Percentiles rank a stretch among this genome's conserved stretches.
Conservation (phyloP, 75 land plant genomes). For the Isoetes taiwanensis region DNA sequence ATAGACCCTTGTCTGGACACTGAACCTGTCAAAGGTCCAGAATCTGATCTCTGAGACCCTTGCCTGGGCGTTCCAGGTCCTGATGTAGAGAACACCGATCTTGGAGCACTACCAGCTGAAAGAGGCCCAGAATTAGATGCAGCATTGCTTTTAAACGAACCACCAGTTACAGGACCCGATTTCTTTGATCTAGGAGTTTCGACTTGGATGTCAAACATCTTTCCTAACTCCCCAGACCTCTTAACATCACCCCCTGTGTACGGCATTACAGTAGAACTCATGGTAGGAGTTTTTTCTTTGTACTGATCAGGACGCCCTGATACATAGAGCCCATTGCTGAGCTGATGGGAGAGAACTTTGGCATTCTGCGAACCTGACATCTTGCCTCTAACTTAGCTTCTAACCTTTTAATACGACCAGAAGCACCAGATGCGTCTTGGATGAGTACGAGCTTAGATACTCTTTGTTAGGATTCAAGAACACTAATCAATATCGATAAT, state of each 20-base stretch:
- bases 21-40: constrained; percentile 1
- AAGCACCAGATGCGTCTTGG: too few species aligned
- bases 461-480: too few species aligned
- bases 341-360: constrained; percentile 57
- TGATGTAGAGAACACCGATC: background rate
- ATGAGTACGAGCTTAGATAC: too few species aligned
- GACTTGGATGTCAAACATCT: constrained; percentile 53
- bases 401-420: too few species aligned
- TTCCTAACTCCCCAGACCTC: constrained; percentile 62
- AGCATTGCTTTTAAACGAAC: constrained; percentile 26
- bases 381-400: too few species aligned
- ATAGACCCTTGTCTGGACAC: background rate
- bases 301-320: constrained; percentile 63
- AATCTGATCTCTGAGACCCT: background rate
- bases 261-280: constrained; percentile 42
- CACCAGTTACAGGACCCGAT: constrained; percentile 8
- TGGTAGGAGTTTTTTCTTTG: constrained; percentile 45
- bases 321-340: constrained; percentile 70
- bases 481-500: too few species aligned
- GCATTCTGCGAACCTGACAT: too few species aligned
- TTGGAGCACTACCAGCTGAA: background rate
- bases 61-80: background rate
- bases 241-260: constrained; percentile 71
- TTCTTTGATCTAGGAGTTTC: constrained; percentile 16
- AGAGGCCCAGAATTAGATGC: constrained; percentile 27